Evolutionary conservation across 768 basidiomycete species (phyloP), one percentile per base, ranked within the genome.

Genomic region (Calocera viscosa): DNA sequence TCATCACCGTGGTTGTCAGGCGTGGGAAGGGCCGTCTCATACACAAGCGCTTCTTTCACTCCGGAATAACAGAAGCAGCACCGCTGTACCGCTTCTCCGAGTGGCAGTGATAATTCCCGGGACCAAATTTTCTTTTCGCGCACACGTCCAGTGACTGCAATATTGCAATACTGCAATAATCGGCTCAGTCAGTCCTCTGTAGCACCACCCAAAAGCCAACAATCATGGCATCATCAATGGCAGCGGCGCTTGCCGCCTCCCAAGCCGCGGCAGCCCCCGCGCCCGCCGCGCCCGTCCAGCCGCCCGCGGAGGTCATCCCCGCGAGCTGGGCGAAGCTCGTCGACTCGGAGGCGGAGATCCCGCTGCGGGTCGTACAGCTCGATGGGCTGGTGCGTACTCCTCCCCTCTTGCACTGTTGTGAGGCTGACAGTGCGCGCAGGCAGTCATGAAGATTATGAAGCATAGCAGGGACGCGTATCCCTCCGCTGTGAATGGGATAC

Each of bases 381-480:
- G 92, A 93, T 77, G 91, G 87, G 40, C 77, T 95, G 82, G 94
- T 94, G 75, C 75, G 89, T 75, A 5, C 2, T 33, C 47, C 35
- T 64, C 43, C 53, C 43, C 28, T 65, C 28, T 64, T 34, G 28
- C 28, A 26, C 24, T 64, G 32, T 39, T 41, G 28, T 39, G 68
- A 64, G 67, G 65, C 67, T 67, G 63, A 40, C 7, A 34, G 39
- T 64, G 22, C 39, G 26, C 38, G 10, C 74, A 95, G 94, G 92
- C 91, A 65, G 87, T 94, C 67, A 84, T 90, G 66, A 96, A 95
- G 80, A 94, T 97, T 65, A 81, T 94, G 73, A 95, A 96, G 78
- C 94, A 96, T 74, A 84, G 90, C 47, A 84, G 87, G 64, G 94
- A 95, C 74, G 81, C 86, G 16, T 80, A 83, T 30, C 84, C 86